Conservation (phyloP, 176 grass and related monocot genomes). For the Saccharum spontaneum region DNA sequence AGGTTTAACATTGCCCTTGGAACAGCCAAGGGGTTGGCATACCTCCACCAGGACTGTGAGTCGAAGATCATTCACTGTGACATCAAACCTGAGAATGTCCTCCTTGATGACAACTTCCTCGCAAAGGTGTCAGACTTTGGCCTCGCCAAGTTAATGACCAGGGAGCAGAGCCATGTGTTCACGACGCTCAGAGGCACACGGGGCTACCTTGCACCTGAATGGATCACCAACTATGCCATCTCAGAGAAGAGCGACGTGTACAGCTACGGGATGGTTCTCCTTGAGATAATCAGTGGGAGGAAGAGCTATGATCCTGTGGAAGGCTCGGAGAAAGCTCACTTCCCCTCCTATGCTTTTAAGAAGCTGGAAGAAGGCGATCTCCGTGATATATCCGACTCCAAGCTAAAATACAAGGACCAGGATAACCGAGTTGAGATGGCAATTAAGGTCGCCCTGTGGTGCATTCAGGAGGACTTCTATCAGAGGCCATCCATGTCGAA, state of each 20-base stretch:
- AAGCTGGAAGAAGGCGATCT: slow-evolving; percentile 79
- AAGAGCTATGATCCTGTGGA: slow-evolving; percentile 77
- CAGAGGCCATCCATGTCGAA: slow-evolving; percentile 80
- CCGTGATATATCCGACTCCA: slow-evolving; percentile 55
- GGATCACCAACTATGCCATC: slow-evolving; percentile 88
- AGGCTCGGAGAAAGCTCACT: slow-evolving; percentile 80
- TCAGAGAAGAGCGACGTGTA: slow-evolving; percentile 97
- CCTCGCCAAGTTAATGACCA: slow-evolving; percentile 97
- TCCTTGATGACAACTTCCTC: slow-evolving; percentile 76
- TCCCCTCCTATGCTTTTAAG: slow-evolving; percentile 82
- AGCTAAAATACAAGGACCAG: slow-evolving; percentile 49
- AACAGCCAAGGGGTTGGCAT: slow-evolving; percentile 79
- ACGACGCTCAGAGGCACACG: slow-evolving; percentile 84
- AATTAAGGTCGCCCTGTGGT: slow-evolving; percentile 92
- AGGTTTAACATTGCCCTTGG: slow-evolving; percentile 84
- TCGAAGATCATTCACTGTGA: slow-evolving; percentile 95
- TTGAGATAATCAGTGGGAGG: slow-evolving; percentile 85
- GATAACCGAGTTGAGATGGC: slow-evolving; percentile 59
- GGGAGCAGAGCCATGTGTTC: slow-evolving; percentile 97
- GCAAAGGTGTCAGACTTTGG: slow-evolving; percentile 98
- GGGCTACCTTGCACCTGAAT: slow-evolving; percentile 91
- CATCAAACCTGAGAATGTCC: slow-evolving; percentile 96
- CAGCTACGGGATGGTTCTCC: slow-evolving; percentile 94
- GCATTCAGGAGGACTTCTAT: slow-evolving; percentile 87
- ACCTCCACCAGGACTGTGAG: slow-evolving; percentile 92